phyloP scores from a whole-genome alignment of 768 basidiomycete species.

The Tylopilus plumbeoviolaceoides region DNA sequence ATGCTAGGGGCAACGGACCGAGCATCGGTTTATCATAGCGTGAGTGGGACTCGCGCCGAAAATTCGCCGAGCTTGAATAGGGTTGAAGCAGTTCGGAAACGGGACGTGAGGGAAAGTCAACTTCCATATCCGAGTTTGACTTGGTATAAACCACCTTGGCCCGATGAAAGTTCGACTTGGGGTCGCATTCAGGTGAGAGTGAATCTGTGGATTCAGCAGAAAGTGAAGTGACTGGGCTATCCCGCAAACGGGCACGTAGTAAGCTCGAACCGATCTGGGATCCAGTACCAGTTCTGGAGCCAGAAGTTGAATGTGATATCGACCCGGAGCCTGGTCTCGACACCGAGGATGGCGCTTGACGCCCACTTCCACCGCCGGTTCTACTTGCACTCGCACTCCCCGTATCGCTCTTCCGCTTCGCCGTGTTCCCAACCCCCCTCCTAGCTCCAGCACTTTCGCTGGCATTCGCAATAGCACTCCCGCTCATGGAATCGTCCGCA shows the following conservation, averaged over 20 bases:
- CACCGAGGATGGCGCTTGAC: constrained; percentile 10
- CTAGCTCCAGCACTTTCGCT: constrained; percentile 4
- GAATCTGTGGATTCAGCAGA: constrained; percentile 23
- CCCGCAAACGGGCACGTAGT: constrained; percentile 21
- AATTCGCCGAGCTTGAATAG: background rate
- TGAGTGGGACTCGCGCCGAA: background rate
- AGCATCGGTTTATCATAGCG: constrained; percentile 4
- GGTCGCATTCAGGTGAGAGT: constrained; percentile 1
- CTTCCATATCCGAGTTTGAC: constrained; percentile 23
- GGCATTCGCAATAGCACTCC: no score
- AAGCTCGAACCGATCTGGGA: constrained; percentile 25
- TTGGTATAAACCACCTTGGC: constrained; percentile 5
- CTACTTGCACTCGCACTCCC: constrained; percentile 14
- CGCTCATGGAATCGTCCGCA: constrained; percentile 19
- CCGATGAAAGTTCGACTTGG: constrained; percentile 7
- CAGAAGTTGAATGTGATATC: constrained; percentile 23
- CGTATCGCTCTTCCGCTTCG: constrained; percentile 7
- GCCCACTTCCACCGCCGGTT: background rate
- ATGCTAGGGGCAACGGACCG: constrained; percentile 16
- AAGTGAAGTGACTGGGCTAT: constrained; percentile 30
- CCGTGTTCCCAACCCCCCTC: constrained; percentile 5
- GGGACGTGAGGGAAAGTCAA: constrained; percentile 21
- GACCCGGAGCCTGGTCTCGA: constrained; percentile 22
- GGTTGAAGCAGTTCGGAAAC: constrained; percentile 19
- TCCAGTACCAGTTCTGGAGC: constrained; percentile 20